Base-by-base conservation (phyloP, 441 rosid genomes). In the Gossypium schwendimanii region DNA sequence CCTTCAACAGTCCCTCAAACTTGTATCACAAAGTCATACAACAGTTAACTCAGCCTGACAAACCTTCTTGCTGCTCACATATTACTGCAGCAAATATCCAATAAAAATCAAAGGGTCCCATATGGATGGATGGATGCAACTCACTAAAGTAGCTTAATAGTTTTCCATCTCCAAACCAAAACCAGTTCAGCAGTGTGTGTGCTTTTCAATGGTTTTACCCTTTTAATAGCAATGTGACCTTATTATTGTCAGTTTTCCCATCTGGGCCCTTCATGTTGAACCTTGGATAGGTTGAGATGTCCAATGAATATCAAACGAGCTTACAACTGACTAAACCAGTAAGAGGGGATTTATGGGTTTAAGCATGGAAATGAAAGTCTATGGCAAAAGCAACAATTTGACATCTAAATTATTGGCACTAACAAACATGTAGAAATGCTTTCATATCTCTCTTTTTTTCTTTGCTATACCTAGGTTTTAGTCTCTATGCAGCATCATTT, bases 211-310 rank as follows among this genome's bases (percentile, higher is more conserved):
- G 28, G n/a, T 66, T 36, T 49, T 26, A 26, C 3, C 21, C 45
- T 28, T 26, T 23, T 44, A 44, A 44, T 23, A 12, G 33, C 20
- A 67, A 18, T 57, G 20, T 24, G 33, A 62, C 39, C 73, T 52
- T 67, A 33, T 33, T 74, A 55, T 60, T 66, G 78, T 62, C 80
- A 69, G 31, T 73, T 71, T 80, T 74, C 62, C 33, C 31, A 36
- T 66, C 57, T 79, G 88, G 84, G 77, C 84, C 87, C 81, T 76
- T 26, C 54, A 3, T 80, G 86, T 82, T 70, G 68, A 79, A 71
- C 75, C 75, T 58, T 24, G 68, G 66, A 73, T 24, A 64, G 36
- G 45, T 76, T 64, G 63, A 69, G 71, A 64, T 54, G 47, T 72
- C 57, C 58, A 71, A 21, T 63, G 21, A 53, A 28, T 63, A 59